These are phyloP conservation scores for Saccharomyces hybrid DNA, from an alignment of 1,139 yeast species.

Conservation along the genomic window DNA sequence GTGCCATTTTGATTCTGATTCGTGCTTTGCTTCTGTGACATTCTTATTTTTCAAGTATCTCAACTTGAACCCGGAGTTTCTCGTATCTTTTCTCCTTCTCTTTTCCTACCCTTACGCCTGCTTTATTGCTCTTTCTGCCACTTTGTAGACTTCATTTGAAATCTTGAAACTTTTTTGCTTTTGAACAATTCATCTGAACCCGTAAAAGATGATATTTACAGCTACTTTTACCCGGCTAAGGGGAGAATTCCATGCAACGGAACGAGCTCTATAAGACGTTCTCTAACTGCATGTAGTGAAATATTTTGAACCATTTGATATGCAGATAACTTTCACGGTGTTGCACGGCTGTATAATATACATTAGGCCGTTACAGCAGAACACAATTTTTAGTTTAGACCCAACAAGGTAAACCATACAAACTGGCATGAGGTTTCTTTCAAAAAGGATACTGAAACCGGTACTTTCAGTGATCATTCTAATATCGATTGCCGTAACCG, in stretches of 20 bases:
- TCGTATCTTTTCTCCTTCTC: neutral
- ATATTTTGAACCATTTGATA: no score
- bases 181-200: neutral
- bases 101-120: neutral
- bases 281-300: neutral
- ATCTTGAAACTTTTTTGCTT: neutral
- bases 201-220: neutral
- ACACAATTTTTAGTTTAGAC: neutral
- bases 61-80: neutral
- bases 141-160: neutral
- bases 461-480: neutral
- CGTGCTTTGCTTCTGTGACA: conserved; percentile 3
- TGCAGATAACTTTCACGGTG: neutral
- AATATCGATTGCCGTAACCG: neutral
- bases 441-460: neutral
- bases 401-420: neutral
- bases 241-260: neutral
- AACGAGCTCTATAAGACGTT: neutral
- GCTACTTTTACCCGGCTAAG: neutral
- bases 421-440: neutral
- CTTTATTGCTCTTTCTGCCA: neutral
- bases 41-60: neutral
- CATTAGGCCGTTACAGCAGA: neutral
- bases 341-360: neutral
- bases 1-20: conserved; percentile 1